Conservation (phyloP, 169 alveolate species). For the Perkinsus marinus region DNA sequence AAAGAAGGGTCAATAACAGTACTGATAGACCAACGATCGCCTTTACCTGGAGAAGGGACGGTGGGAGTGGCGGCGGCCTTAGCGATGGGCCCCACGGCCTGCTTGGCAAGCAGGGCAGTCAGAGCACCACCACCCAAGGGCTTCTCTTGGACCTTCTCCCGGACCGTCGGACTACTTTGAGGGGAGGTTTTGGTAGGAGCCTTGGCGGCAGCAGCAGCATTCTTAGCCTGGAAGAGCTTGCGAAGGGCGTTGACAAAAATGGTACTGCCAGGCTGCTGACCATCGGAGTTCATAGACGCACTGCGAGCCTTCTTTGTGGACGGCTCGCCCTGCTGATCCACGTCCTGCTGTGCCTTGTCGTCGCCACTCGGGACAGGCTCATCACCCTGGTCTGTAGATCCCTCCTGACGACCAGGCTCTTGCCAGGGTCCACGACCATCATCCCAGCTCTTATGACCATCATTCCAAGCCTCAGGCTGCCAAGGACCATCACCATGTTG, state of each 20-base stretch:
- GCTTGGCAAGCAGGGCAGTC: neutral
- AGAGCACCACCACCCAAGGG: neutral
- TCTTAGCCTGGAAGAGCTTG: neutral
- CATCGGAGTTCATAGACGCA: neutral
- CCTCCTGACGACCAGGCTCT: no score
- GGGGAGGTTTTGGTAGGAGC: no score
- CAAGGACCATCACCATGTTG: neutral
- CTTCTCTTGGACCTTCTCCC: neutral
- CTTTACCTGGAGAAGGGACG: neutral
- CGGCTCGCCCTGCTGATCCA: neutral
- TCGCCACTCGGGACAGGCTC: no score
- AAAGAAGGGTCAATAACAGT: neutral
- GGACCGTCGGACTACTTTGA: neutral
- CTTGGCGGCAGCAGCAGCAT: neutral
- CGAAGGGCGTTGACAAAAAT: neutral
- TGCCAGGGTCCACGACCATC: neutral
- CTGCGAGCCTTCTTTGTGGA: neutral
- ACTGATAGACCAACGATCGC: neutral
- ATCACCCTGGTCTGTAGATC: no score
- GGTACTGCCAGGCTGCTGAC: neutral
- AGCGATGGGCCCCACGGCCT: neutral
- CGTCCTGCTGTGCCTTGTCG: no score
- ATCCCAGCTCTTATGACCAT: neutral
- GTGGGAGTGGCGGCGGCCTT: neutral
- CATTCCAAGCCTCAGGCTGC: no score